These are phyloP conservation scores for Podila verticillata DNA, from an alignment of 192 early-diverging fungal species.

Conservation along the genomic window DNA sequence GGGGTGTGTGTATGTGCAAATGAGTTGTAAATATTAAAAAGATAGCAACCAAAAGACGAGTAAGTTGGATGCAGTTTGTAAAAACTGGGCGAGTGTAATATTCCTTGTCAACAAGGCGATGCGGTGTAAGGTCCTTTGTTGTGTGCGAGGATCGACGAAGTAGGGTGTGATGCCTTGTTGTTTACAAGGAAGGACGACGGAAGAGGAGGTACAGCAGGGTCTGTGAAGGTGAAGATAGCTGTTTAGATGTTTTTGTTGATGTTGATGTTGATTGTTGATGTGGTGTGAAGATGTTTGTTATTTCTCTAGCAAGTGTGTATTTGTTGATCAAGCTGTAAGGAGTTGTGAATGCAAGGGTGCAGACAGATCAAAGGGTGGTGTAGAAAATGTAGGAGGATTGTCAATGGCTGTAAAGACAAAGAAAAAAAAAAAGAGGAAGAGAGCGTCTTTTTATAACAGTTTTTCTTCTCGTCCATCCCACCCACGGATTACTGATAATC, in stretches of 20 bases:
- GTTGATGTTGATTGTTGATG: no score
- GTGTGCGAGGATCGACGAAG: background rate
- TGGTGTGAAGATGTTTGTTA: no score
- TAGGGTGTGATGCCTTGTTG: background rate
- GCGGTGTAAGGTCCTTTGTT: background rate
- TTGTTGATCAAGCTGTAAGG: no score
- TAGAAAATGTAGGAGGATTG: background rate
- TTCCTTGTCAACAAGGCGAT: conserved; percentile 50
- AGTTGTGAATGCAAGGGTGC: no score
- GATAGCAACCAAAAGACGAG: background rate
- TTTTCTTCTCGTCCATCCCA: background rate
- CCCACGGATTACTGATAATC: background rate
- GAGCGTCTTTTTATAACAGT: background rate
- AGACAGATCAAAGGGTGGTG: background rate
- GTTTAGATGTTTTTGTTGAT: no score
- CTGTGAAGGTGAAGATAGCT: no score
- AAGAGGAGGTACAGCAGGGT: background rate
- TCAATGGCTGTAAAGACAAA: conserved; percentile 1
- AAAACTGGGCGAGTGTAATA: background rate
- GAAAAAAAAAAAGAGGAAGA: background rate
- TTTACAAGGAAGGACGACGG: background rate
- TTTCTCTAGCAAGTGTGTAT: no score
- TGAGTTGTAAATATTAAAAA: background rate
- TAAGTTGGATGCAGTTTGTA: conserved; percentile 1
- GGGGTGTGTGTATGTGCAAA: background rate